phyloP scores from a whole-genome alignment of 495 filamentous ascomycete species.

The Bombardia bombarda region DNA sequence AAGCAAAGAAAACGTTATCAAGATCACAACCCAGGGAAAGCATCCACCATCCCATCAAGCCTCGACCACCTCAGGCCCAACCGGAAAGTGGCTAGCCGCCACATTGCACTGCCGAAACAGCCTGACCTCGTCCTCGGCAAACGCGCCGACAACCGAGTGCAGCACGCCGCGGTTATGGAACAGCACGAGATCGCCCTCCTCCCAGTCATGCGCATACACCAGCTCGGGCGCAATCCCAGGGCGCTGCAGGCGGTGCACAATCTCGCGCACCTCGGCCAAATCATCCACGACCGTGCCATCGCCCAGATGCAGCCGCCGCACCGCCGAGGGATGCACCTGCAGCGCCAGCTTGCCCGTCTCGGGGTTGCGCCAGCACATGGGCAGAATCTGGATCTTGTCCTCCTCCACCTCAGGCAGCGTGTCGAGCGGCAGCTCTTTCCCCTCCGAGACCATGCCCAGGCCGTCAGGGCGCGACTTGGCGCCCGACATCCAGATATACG shows the following conservation, averaged over 20 bases:
- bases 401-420: constrained; percentile 55
- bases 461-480: constrained; percentile 58
- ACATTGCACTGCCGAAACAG: constrained; percentile 72
- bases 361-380: constrained; percentile 68
- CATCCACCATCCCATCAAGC: too few relatives aligned
- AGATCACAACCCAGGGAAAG: too few relatives aligned
- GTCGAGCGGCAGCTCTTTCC: constrained; percentile 44
- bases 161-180: constrained; percentile 68
- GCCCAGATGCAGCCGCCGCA: constrained; percentile 52
- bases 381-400: constrained; percentile 58
- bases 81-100: constrained; percentile 48
- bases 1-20: too few relatives aligned
- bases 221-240: constrained; percentile 58
- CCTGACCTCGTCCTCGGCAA: constrained; percentile 60
- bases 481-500: constrained; percentile 68
- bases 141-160: constrained; percentile 66
- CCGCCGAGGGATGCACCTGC: constrained; percentile 61
- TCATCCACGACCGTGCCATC: constrained; percentile 61
- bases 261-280: constrained; percentile 54
- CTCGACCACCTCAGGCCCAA: constrained; percentile 30
- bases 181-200: constrained; percentile 62
- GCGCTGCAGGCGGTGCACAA: constrained; percentile 59
- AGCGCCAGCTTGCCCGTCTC: constrained; percentile 58
- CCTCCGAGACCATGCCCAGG: constrained; percentile 56
- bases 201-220: constrained; percentile 70